Evolutionary conservation across 2,329 filamentous ascomycete species (phyloP), one percentile per base, ranked within the genome.

Genomic region (Plectosphaerella sp.): DNA sequence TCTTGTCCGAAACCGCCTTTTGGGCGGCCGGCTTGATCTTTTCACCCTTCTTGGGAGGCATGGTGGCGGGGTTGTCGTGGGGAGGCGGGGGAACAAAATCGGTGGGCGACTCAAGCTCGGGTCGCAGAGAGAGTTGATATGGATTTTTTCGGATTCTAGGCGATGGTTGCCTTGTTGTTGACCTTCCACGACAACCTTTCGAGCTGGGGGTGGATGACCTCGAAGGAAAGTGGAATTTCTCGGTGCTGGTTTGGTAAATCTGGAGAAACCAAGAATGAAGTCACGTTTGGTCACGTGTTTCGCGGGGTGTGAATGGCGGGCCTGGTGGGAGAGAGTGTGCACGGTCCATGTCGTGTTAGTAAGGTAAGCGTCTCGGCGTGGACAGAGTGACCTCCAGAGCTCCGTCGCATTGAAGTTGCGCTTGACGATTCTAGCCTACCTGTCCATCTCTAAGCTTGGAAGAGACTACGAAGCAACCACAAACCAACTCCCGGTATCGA

Each of bases 1-100:
- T 96, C 76, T 93, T 94, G 78, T 99, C 94, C 57, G 94, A 91
- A 58, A 91, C 89, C 52, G 74, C 69, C 74, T 81, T 82, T 73
- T 84, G 84, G 68, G 73, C 76, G n/a, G 16, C 41, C n/a, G 41
- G 41, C 41, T 43, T 43, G n/a, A 20, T 20, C 41, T 43, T 43
- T 51, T 82, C 77, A 53, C 72, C 68, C 63, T 79, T 80, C 70
- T 91, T 91, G 54, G 88, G 88, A 69, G 88, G 76, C 88, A 92
- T 91, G 63, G 63, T 83, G 76, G 72, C 67, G 62, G 62, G 57
- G 52, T 51, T 43, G 52, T 48, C 54, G 52, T 51, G 14, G 50
- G 45, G 54, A 47, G 54, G 50, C 52, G 51, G 33, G 39, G 47
- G 47, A 50, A 47, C 53, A 18, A 45, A 45, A 41, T 45, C 25